Conservation (phyloP, 176 grass and related monocot genomes). For the Elaeis guineensis region DNA sequence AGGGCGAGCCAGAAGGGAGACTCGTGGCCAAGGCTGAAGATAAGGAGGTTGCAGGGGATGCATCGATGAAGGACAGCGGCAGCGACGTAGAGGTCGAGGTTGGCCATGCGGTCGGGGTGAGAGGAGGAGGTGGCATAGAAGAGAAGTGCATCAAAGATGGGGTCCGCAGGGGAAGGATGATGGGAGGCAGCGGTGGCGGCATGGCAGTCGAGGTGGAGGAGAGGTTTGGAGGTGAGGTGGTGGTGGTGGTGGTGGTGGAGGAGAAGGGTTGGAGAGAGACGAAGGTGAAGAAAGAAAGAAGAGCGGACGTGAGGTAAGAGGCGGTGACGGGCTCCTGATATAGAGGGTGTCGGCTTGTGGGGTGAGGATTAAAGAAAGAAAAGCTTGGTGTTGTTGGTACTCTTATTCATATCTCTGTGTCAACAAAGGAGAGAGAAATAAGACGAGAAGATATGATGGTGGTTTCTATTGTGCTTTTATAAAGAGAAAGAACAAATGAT, state of each 20-base stretch:
- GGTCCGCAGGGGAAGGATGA: neutral
- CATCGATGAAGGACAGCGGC: conserved; percentile 50
- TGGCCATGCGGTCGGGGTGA: conserved; percentile 53
- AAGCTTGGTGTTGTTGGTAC: too few relatives aligned
- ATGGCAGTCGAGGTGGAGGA: neutral
- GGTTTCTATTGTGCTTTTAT: too few relatives aligned
- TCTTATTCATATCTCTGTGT: too few relatives aligned
- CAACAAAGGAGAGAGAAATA: too few relatives aligned
- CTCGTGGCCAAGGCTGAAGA: conserved; percentile 80
- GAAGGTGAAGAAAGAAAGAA: too few relatives aligned
- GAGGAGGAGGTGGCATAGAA: conserved; percentile 58
- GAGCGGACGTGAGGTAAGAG: conserved; percentile 26
- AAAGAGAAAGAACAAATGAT: too few relatives aligned
- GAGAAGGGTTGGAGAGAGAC: conserved; percentile 3
- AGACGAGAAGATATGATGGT: too few relatives aligned
- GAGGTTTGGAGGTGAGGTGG: conserved; percentile 1
- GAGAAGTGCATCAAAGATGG: conserved; percentile 64
- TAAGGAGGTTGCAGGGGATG: conserved; percentile 64
- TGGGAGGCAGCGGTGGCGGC: neutral
- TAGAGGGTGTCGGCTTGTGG: too few relatives aligned
- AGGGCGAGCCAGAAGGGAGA: conserved; percentile 85
- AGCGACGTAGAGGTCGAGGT: conserved; percentile 45
- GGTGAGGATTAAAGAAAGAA: too few relatives aligned
- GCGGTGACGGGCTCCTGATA: conserved; percentile 32
- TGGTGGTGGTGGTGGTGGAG: conserved; percentile 37